A percentile compares a stretch with the other conserved stretches of the same genome.
These are phyloP conservation scores for Beauveria brongniartii DNA, from an alignment of 2,329 filamentous ascomycete species.

Conservation along the genomic window DNA sequence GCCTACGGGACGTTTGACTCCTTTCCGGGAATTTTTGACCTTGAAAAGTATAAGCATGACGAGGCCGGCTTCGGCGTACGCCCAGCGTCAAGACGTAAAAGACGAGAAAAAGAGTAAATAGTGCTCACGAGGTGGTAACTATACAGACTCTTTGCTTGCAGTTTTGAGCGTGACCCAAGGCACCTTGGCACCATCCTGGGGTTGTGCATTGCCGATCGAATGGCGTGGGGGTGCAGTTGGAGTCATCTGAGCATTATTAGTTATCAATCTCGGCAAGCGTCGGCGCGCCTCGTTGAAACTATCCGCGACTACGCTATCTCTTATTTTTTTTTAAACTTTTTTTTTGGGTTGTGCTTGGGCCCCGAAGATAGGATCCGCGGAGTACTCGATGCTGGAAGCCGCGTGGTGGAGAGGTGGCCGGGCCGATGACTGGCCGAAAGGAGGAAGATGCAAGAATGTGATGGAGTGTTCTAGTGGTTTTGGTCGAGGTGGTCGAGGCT, in stretches of 20 bases:
- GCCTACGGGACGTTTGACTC: background rate
- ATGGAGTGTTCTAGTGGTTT: background rate
- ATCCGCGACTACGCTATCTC: background rate
- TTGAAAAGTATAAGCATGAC: background rate
- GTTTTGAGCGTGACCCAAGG: background rate
- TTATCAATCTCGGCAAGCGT: conserved; percentile 5
- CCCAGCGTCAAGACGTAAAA: background rate
- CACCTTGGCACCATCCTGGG: background rate
- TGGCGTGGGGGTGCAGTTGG: background rate
- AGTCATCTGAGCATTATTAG: conserved; percentile 6
- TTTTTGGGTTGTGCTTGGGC: background rate
- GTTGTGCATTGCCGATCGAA: background rate
- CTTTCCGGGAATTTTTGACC: background rate
- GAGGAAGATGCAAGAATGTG: background rate
- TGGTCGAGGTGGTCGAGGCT: background rate
- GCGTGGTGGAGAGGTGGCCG: background rate
- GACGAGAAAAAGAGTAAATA: background rate
- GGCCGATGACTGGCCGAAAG: background rate
- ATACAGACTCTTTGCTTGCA: too few species aligned
- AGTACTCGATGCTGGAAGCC: background rate
- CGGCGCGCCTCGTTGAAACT: background rate
- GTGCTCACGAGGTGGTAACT: too few species aligned
- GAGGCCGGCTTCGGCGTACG: background rate
- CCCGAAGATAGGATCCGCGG: background rate
- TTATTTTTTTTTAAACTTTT: too few species aligned